A percentile compares a stretch with the other conserved stretches of the same genome.
phyloP scores from a whole-genome alignment of 2,329 filamentous ascomycete species.

The Apiospora hydei region DNA sequence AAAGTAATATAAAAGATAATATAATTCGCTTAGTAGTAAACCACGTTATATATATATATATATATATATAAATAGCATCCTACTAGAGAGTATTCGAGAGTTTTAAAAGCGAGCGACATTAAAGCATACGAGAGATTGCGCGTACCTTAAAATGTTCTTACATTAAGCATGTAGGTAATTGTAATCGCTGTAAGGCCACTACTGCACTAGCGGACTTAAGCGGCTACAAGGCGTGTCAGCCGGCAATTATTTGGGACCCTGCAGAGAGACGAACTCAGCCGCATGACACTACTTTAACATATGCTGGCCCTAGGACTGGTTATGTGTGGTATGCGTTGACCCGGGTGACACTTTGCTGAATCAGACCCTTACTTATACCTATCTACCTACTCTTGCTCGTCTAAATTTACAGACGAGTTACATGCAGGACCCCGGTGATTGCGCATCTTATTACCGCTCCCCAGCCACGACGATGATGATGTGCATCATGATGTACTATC shows the following conservation, averaged over 20 bases:
- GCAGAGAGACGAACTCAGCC: background rate
- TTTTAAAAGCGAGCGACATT: background rate
- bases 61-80: background rate
- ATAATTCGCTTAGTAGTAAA: no score
- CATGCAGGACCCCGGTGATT: background rate
- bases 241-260: background rate
- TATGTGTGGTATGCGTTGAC: background rate
- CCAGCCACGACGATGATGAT: background rate
- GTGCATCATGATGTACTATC: background rate
- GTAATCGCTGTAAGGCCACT: background rate
- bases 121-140: background rate
- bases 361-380: background rate
- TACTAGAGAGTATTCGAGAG: background rate
- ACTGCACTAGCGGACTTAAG: slow-evolving; percentile 8
- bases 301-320: background rate
- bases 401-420: background rate
- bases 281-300: background rate
- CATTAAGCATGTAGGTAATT: background rate
- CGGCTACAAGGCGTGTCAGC: background rate
- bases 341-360: background rate
- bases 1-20: no score
- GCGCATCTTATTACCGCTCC: background rate
- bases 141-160: background rate
- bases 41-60: no score
- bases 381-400: background rate